phyloP scores from a whole-genome alignment of 2,329 filamentous ascomycete species.

The Cytospora leucostoma region DNA sequence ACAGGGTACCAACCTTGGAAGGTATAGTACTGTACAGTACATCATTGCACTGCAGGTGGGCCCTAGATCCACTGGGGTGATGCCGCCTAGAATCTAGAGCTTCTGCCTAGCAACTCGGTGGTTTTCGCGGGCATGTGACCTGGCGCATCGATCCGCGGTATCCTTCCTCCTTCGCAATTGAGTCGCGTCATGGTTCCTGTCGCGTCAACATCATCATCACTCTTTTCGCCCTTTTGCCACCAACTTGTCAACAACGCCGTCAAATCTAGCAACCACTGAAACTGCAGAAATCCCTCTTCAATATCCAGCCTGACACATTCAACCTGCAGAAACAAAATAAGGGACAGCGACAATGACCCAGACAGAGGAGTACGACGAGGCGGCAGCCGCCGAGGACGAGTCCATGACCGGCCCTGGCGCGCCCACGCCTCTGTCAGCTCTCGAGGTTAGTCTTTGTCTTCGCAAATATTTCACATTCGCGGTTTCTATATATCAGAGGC shows the following conservation, averaged over 20 bases:
- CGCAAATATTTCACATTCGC: background rate
- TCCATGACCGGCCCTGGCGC: constrained; percentile 81
- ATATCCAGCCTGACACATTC: background rate
- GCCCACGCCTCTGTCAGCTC: constrained; percentile 81
- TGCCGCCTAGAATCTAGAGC: background rate
- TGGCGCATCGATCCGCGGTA: constrained; percentile 6
- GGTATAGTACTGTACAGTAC: no score
- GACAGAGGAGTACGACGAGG: constrained; percentile 67
- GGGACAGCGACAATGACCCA: constrained; percentile 43
- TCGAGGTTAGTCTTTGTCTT: constrained; percentile 66
- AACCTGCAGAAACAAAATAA: background rate
- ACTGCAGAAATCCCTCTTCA: background rate
- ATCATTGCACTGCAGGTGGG: no score
- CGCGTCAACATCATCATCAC: constrained; percentile 19
- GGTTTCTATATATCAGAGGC: background rate
- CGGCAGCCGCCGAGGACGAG: constrained; percentile 64
- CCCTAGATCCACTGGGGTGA: no score
- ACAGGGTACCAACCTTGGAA: no score
- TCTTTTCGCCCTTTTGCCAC: background rate
- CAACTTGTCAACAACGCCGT: background rate
- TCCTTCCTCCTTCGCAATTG: constrained; percentile 1
- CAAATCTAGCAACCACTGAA: background rate
- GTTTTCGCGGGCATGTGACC: constrained; percentile 14
- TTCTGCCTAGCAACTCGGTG: background rate
- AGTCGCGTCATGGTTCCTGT: constrained; percentile 12